Evolutionary conservation across 1,284 basidiomycete species (phyloP), one percentile per base, ranked within the genome.

Genomic region (Pseudozyma flocculosa): DNA sequence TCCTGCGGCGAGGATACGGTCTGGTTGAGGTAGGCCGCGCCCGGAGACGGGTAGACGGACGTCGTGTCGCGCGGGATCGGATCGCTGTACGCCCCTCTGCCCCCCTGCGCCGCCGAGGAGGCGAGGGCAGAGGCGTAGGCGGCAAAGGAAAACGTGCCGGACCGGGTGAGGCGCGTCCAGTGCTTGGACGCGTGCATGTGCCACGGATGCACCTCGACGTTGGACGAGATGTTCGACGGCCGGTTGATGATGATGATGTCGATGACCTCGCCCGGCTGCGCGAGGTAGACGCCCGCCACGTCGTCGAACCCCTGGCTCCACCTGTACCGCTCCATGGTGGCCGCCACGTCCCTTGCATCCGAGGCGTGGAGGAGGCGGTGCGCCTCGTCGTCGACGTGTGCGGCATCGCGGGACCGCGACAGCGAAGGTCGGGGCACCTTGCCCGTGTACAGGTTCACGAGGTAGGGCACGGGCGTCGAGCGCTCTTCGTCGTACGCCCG

Each of bases 161-260:
- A 34, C 18, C 65, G 59, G 32, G 50, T 53, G n/a, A 60, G 57
- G 8, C 67, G 44, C 2, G 59, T 50, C 38, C 22, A 59, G 37
- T 67, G 60, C 40, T 71, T 70, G 37, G 47, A 22, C 9, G 38
- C 40, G 41, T 73, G 70, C 50, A 63, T 56, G 38, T 73, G 70
- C 68, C 64, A 71, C 1, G 68, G 59, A 37, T 72, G 70, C 2
- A 69, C 53, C 43, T 72, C 70, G 10, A 48, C 52, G 1, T 29
- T 17, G 14, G 38, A 5, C 2, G 30, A 23, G 2, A 50, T 19
- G 0, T 29, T 17, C 0, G 50, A 57, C 0, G 61, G 50, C 11
- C 47, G 42, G 37, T 73, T 73, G 54, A 73, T 29, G 22, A 73
- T 37, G 14, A 73, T 55, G 21, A 73, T 58, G 29, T 73, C 70